Percentiles rank a stretch among this genome's conserved stretches.
These are phyloP conservation scores for Parmelia sp. DNA, from an alignment of 495 filamentous ascomycete species.

Conservation along the genomic window DNA sequence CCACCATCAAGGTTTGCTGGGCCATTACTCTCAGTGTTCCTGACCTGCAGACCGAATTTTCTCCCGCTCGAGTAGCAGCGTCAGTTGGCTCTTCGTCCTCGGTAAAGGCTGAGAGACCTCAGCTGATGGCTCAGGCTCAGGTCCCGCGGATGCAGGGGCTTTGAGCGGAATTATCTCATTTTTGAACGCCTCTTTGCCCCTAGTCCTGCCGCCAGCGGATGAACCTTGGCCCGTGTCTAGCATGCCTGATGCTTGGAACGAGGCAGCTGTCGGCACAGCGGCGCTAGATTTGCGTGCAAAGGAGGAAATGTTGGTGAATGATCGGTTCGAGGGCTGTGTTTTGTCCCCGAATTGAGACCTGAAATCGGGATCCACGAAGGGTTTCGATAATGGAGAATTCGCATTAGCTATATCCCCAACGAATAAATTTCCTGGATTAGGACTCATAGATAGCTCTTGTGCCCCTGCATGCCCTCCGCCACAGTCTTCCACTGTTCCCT, in stretches of 20 bases:
- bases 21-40: not conserved
- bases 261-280: conserved; percentile 18
- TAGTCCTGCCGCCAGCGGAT: not conserved
- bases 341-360: conserved; percentile 21
- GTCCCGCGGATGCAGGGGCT: conserved; percentile 11
- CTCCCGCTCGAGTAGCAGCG: conserved; percentile 25
- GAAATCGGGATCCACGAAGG: conserved; percentile 22
- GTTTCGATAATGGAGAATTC: not conserved
- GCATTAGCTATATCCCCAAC: conserved; percentile 1
- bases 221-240: conserved; percentile 16
- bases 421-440: not conserved
- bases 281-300: conserved; percentile 17
- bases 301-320: conserved; percentile 18
- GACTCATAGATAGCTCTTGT: not conserved
- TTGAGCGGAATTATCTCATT: conserved; percentile 17
- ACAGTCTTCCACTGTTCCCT: not conserved
- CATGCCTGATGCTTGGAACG: conserved; percentile 22
- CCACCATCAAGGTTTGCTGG: not conserved
- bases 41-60: conserved; percentile 3
- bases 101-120: conserved; percentile 17
- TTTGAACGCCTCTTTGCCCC: conserved; percentile 17
- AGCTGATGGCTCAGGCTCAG: not conserved
- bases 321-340: conserved; percentile 16
- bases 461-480: not conserved
- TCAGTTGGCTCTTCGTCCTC: conserved; percentile 31